Conservation (phyloP, 768 basidiomycete genomes). For the Cantharellus anzutake region DNA sequence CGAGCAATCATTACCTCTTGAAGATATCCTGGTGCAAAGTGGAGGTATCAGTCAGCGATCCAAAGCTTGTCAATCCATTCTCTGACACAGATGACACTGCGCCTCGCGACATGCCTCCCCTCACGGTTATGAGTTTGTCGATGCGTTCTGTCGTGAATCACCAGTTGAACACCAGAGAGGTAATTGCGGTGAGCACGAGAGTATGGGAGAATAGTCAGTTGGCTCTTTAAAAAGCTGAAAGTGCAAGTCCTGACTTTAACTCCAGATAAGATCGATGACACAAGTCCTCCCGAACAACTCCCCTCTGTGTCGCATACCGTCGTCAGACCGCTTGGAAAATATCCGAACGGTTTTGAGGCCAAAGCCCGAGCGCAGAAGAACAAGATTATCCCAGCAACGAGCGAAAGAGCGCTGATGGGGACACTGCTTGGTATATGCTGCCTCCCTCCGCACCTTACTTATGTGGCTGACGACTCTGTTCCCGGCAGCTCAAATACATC, state of each 20-base stretch:
- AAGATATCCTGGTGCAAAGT: constrained; percentile 96
- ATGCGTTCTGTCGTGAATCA: constrained; percentile 87
- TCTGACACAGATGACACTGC: constrained; percentile 46
- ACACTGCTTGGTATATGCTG: constrained; percentile 44
- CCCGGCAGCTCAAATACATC: constrained; percentile 45
- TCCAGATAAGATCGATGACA: constrained; percentile 74
- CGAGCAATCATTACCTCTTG: background rate
- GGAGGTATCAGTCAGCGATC: constrained; percentile 64
- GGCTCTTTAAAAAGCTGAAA: background rate
- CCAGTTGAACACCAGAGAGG: constrained; percentile 80
- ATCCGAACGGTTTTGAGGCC: constrained; percentile 69
- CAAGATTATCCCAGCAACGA: constrained; percentile 48
- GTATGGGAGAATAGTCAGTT: constrained; percentile 57
- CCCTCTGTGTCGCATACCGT: constrained; percentile 73
- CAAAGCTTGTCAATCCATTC: constrained; percentile 78
- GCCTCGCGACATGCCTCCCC: constrained; percentile 65
- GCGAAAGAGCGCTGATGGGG: constrained; percentile 74
- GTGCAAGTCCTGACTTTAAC: background rate
- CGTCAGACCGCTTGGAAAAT: constrained; percentile 73
- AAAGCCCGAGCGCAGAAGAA: constrained; percentile 39
- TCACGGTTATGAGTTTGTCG: constrained; percentile 81
- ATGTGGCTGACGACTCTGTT: background rate
- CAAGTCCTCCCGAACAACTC: constrained; percentile 73
- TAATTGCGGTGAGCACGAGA: constrained; percentile 68
- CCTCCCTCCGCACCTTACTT: background rate